Evolutionary conservation across 2,329 filamentous ascomycete genomes (phyloP), one percentile per base, ranked within the genome.

Genomic region (Epichloe uncinata): DNA sequence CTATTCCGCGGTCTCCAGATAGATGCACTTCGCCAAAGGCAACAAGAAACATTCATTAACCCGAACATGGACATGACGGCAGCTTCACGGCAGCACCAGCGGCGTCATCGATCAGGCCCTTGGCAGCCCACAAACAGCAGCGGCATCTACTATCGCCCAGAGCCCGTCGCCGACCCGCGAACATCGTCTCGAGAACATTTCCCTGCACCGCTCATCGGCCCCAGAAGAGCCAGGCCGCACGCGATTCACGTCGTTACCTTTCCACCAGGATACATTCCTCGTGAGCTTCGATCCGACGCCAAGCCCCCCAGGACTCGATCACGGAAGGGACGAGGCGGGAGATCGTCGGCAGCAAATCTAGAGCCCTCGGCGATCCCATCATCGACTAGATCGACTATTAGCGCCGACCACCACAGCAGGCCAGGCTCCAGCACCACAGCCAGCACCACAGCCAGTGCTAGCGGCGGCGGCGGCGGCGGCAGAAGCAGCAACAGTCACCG

Each of bases 201-300:
- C 47, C 68, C 68, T 8, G 52, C 61, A 42, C 68, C 68, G 36
- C 61, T 67, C 38, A 70, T 70, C 54, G 65, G 64, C 42, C 64
- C 67, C 38, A 62, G 68, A 45, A 60, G 68, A 54, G 59, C 63
- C 36, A 61, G 68, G 36, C 67, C 67, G 11, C 67, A 70, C 55
- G 62, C 68, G 37, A 70, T 70, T 50, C 67, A 70, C 60, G 67
- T 70, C 48, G 56, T 69, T 53, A 69, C 66, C 30, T 70, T 66
- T 49, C 68, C 68, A 3, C 57, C 67, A 2, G 68, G 68, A 48
- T 70, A 70, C 58, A 62, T 73, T 22, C 72, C 72, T 16, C 64
- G 66, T 51, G 72, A 75, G 51, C 57, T 74, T 42, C 67, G 70
- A 13, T 51, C 55, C 34, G 51, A 50, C 44, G 36, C 50, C 33